Evolutionary conservation across 2,329 filamentous ascomycete species (phyloP).

Genomic region (Colletotrichum lini): DNA sequence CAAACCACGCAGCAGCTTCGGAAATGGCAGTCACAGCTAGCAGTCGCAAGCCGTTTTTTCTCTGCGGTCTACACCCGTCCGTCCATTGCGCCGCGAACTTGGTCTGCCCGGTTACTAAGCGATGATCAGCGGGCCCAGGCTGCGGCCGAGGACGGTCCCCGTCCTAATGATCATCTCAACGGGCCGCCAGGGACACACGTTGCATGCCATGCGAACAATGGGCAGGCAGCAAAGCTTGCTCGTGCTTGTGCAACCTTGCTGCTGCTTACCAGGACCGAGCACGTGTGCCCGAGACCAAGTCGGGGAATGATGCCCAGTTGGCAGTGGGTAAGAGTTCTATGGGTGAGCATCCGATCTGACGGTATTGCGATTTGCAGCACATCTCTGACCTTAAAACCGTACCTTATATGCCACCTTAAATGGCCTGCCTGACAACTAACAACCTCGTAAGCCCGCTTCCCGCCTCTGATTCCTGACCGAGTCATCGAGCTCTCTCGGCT

Average conservation of each 20-base stretch:
- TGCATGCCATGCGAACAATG: constrained; percentile 16
- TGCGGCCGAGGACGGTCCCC: constrained; percentile 35
- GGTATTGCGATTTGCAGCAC: constrained; percentile 34
- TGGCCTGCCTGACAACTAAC: constrained; percentile 2
- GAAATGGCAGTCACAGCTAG: not conserved
- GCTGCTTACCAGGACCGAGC: constrained; percentile 16
- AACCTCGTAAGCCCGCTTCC: not conserved
- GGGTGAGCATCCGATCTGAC: constrained; percentile 18
- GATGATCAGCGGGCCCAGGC: constrained; percentile 32
- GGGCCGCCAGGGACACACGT: constrained; percentile 35
- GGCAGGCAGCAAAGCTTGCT: constrained; percentile 14
- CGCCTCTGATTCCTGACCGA: not conserved
- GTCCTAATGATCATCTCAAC: constrained; percentile 33
- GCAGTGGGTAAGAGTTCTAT: not conserved
- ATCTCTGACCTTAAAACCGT: constrained; percentile 34
- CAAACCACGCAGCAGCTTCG: not conserved
- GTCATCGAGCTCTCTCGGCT: not conserved
- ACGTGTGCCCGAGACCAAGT: constrained; percentile 22
- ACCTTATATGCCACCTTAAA: constrained; percentile 37
- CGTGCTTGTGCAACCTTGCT: not conserved
- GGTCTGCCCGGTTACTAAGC: constrained; percentile 22
- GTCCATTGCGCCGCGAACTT: constrained; percentile 1
- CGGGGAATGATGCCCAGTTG: constrained; percentile 8
- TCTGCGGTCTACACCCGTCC: not conserved
- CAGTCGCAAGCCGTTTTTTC: too few relatives aligned